These are phyloP conservation scores for Nadsonia fulvescens DNA, from an alignment of 805 yeast genomes.

Conservation along the genomic window DNA sequence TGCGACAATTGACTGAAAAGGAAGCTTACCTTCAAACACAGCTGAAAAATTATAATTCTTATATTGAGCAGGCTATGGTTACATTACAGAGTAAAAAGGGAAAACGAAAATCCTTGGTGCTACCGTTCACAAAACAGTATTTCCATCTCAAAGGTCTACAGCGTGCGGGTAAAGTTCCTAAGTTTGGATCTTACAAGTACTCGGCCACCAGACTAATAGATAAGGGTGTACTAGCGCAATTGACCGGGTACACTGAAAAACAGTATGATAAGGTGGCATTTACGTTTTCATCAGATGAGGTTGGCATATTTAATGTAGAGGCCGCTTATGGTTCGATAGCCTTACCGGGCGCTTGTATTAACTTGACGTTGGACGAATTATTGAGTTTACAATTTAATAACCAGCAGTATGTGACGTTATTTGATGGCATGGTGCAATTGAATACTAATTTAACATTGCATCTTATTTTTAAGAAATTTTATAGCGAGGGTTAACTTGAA, in stretches of 20 bases:
- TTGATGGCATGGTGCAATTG: conserved; percentile 51
- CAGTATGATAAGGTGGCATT: conserved; percentile 53
- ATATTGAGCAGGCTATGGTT: conserved; percentile 33
- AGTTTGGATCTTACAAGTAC: conserved; percentile 63
- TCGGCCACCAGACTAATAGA: conserved; percentile 60
- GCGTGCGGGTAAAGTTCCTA: conserved; percentile 46
- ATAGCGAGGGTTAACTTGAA: conserved; percentile 36
- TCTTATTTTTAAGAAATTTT: conserved; percentile 60
- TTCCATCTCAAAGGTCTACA: conserved; percentile 57
- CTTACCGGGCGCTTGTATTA: conserved; percentile 34
- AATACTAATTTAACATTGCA: conserved; percentile 50
- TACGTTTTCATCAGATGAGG: conserved; percentile 56
- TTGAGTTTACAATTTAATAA: conserved; percentile 60
- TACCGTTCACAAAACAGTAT: conserved; percentile 55
- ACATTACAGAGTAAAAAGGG: conserved; percentile 27
- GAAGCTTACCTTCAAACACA: conserved; percentile 25
- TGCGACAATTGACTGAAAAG: conserved; percentile 28
- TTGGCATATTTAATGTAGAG: conserved; percentile 57
- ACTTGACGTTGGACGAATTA: conserved; percentile 52
- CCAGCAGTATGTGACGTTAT: conserved; percentile 31
- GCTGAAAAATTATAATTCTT: conserved; percentile 25
- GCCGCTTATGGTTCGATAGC: conserved; percentile 46
- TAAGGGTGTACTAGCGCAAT: conserved; percentile 43
- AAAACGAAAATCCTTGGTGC: conserved; percentile 13
- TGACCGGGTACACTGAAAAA: conserved; percentile 30